Percentiles rank a stretch among this genome's conserved stretches.
Evolutionary conservation across 768 basidiomycete genomes (phyloP).

Genomic region (Royoungia palumana): DNA sequence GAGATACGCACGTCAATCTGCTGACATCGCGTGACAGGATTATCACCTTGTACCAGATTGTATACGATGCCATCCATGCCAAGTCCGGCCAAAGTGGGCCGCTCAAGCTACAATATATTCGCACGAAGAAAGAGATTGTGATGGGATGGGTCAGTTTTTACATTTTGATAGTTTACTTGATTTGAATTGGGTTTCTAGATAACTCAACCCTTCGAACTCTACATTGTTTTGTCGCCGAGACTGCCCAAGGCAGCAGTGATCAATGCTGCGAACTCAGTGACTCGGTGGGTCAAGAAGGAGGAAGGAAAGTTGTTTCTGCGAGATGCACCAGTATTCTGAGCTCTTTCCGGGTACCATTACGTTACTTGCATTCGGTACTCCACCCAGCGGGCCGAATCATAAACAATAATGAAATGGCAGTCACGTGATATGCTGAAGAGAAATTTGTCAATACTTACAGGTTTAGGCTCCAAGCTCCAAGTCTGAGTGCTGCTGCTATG

Average conservation of each 20-base stretch:
- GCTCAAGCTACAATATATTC: conserved; percentile 83
- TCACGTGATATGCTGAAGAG: conserved; percentile 21
- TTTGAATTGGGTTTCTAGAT: conserved; percentile 48
- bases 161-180: background rate
- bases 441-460: conserved; percentile 5
- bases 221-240: conserved; percentile 74
- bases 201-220: conserved; percentile 91
- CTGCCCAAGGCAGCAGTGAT: conserved; percentile 88
- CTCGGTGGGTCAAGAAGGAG: conserved; percentile 88
- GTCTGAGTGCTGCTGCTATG: conserved; percentile 16
- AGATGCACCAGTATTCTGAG: conserved; percentile 85
- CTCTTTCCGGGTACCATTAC: background rate
- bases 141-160: conserved; percentile 83
- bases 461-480: too few relatives aligned
- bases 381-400: too few relatives aligned
- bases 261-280: conserved; percentile 84
- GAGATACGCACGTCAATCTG: background rate
- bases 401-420: background rate
- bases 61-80: conserved; percentile 89
- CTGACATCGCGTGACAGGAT: conserved; percentile 46
- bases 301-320: conserved; percentile 77
- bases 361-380: too few relatives aligned
- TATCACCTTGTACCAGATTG: conserved; percentile 79
- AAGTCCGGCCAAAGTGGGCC: conserved; percentile 79
- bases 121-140: conserved; percentile 81